Evolutionary conservation across 352 stramenopile genomes (phyloP).

Genomic region (Phytophthora melonis): DNA sequence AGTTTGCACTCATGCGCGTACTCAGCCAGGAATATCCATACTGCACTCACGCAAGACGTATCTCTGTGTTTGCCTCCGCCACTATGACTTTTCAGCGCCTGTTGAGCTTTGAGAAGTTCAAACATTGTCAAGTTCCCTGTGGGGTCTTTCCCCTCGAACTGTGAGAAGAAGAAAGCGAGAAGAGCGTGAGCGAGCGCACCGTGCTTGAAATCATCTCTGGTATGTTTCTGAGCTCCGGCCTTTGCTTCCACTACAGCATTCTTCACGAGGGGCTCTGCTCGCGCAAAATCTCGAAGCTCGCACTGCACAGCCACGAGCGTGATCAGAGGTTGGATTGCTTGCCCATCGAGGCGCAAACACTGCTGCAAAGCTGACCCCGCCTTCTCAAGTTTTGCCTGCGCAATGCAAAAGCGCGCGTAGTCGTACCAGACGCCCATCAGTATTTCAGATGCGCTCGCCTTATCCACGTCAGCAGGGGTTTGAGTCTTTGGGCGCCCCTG

Average conservation of each 20-base stretch:
- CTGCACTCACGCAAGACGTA: conserved; percentile 46
- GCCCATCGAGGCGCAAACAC: conserved; percentile 62
- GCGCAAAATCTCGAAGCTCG: conserved; percentile 61
- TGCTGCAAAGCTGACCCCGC: conserved; percentile 63
- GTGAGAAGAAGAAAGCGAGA: conserved; percentile 65
- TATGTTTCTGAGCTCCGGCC: background rate
- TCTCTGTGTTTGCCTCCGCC: conserved; percentile 19
- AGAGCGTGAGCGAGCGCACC: conserved; percentile 64
- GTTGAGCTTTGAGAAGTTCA: conserved; percentile 71
- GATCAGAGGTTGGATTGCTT: conserved; percentile 50
- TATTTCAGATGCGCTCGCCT: conserved; percentile 15
- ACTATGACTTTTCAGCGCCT: conserved; percentile 36
- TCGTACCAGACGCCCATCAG: conserved; percentile 65
- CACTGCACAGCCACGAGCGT: conserved; percentile 67
- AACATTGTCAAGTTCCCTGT: conserved; percentile 75
- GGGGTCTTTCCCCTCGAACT: conserved; percentile 47
- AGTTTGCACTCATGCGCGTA: conserved; percentile 59
- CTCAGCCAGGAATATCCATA: conserved; percentile 72
- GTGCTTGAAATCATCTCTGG: conserved; percentile 15
- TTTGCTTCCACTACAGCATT: conserved; percentile 45
- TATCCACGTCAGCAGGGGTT: conserved; percentile 12
- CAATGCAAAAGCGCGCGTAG: conserved; percentile 70
- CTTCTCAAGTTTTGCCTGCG: conserved; percentile 57
- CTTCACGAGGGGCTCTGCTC: conserved; percentile 56
- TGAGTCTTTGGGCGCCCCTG: conserved; percentile 14